These are phyloP conservation scores for Cladophialophora exuberans DNA, from an alignment of 2,329 filamentous ascomycete species.

Conservation along the genomic window DNA sequence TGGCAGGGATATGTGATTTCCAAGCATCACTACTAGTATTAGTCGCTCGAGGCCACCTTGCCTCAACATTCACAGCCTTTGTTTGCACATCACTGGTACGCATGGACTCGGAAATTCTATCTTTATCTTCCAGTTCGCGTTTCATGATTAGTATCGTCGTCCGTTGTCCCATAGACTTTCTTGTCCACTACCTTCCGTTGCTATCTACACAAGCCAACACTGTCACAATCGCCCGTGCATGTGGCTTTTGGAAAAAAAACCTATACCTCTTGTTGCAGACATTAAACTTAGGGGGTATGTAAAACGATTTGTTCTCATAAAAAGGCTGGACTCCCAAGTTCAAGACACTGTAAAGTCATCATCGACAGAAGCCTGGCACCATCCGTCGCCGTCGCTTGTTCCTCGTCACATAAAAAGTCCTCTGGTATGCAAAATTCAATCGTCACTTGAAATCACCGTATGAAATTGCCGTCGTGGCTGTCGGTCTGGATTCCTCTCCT, in stretches of 20 bases:
- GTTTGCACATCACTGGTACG: neutral
- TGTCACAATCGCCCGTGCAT: neutral
- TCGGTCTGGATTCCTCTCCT: conserved; percentile 5
- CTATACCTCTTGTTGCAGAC: conserved; percentile 9
- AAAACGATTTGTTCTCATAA: conserved; percentile 8
- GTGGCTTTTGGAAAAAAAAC: neutral
- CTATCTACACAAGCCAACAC: neutral
- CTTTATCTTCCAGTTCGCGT: neutral
- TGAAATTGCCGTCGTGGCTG: conserved; percentile 7
- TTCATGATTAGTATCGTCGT: neutral
- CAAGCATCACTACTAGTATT: conserved; percentile 13
- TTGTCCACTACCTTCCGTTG: neutral
- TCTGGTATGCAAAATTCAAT: conserved; percentile 18
- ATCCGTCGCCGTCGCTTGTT: conserved; percentile 21
- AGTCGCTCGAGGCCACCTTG: conserved; percentile 12
- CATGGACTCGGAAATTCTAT: neutral
- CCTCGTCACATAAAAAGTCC: conserved; percentile 18
- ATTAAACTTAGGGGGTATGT: conserved; percentile 14
- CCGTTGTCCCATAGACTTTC: neutral
- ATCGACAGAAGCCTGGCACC: conserved; percentile 13
- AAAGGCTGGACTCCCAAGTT: conserved; percentile 7
- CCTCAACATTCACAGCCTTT: conserved; percentile 18
- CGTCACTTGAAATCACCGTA: conserved; percentile 8
- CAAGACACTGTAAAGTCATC: conserved; percentile 8
- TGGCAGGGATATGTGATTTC: conserved; percentile 12